Evolutionary conservation across 1,284 basidiomycete species (phyloP), one percentile per base, ranked within the genome.

Genomic region (Cryptococcus maquisensis): DNA sequence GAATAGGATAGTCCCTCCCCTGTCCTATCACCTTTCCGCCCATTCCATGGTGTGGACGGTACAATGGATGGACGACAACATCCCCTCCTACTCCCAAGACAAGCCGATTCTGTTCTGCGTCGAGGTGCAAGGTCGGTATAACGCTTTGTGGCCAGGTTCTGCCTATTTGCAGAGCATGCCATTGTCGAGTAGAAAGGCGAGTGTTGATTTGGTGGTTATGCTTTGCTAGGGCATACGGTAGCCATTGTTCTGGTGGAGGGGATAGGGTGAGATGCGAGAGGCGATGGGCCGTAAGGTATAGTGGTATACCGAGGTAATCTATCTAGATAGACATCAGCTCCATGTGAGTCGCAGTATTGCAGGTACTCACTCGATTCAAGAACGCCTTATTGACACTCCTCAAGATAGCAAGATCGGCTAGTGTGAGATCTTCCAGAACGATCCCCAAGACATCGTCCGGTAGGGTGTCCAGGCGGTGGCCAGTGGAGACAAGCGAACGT

Each of bases 131-230:
- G 0, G 66, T 62, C 0, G 74, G 74, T 21, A 73, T 71, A n/a
- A 63, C 66, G 5, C 59, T 46, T 18, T 62, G 51, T 1, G 54
- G n/a, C 71, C 71, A 74, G 10, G 64, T 61, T 5, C 45, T 51
- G 3, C 71, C 74, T 8, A 75, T 55, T 44, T 72, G 71, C 3
- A 67, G 47, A 9, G 71, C 69, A 46, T 69, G 66, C 52, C 69
- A 67, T 21, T 39, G 47, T 39, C 68, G 66, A 7, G 21, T 3
- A 0, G 21, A 10, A 15, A 74, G 52, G 0, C 60, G 52, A 3
- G 36, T 51, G 18, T 50, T 54, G 43, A 69, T 67, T 4, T 28
- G 45, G n/a, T 61, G 56, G 47, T 72, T 61, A 40, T 63, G 51
- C 9, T 44, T 50, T 44, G 71, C 56, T 3, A 70, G 58, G 12